phyloP scores from a whole-genome alignment of 208 protist species.

The Leishmania tarentolae region DNA sequence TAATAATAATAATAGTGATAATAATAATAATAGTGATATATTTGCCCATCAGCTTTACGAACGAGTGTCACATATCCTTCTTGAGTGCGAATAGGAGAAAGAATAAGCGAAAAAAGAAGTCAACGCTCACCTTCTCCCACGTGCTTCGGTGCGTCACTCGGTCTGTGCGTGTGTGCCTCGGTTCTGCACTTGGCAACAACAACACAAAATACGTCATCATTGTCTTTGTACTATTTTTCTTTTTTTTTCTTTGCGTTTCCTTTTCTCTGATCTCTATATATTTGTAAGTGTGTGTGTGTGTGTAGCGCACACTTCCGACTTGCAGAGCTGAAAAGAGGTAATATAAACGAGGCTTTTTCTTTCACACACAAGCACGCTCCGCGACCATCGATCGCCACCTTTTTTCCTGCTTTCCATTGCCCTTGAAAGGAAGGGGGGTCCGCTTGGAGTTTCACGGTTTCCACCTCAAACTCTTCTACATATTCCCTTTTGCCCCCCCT shows the following conservation, averaged over 20 bases:
- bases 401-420: background rate
- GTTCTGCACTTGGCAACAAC: background rate
- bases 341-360: background rate
- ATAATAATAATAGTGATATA: no score
- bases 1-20: no score
- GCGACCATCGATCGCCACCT: background rate
- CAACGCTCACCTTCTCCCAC: background rate
- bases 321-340: background rate
- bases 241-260: background rate
- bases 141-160: background rate
- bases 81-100: background rate
- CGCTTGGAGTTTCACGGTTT: background rate
- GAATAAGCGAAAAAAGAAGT: background rate
- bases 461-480: background rate
- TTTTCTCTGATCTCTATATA: no score
- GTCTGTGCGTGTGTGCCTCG: background rate
- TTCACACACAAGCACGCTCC: background rate
- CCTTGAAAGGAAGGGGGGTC: background rate
- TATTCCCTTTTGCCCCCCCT: background rate
- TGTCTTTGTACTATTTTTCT: background rate
- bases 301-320: background rate
- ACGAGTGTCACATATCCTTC: background rate
- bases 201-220: background rate
- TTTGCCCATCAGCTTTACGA: background rate
- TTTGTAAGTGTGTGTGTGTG: no score